A percentile compares a stretch with the other conserved stretches of the same genome.
phyloP scores from a whole-genome alignment of 116 monocot species.

The Trichopus zeylanicus region DNA sequence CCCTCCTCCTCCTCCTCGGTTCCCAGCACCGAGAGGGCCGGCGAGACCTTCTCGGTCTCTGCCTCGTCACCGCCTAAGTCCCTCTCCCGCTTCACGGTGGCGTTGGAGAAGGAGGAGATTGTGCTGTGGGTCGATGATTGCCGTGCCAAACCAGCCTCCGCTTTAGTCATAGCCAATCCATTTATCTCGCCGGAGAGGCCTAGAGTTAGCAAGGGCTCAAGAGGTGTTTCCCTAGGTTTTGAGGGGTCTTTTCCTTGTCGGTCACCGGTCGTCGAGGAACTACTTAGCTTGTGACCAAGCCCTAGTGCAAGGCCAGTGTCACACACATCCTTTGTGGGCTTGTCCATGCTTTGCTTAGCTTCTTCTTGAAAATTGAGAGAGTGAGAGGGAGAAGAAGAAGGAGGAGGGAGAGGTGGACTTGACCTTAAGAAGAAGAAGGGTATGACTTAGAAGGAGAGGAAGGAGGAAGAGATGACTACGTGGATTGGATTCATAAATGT shows the following conservation, averaged over 20 bases:
- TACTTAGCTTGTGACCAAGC: background rate
- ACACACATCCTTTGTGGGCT: too few species aligned
- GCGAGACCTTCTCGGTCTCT: background rate
- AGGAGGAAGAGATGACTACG: background rate
- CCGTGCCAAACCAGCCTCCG: too few species aligned
- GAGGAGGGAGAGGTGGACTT: background rate
- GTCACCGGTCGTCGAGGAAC: too few species aligned
- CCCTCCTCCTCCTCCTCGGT: conserved; percentile 10
- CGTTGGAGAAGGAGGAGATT: background rate
- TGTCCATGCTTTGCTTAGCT: conserved; percentile 6
- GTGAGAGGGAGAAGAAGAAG: conserved; percentile 4
- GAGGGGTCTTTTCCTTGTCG: background rate
- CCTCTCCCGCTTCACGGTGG: background rate
- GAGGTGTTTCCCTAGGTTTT: background rate
- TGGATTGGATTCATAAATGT: too few species aligned
- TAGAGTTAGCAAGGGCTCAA: conserved; percentile 2
- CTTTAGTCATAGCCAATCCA: background rate
- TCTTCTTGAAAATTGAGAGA: background rate
- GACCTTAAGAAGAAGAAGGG: too few species aligned
- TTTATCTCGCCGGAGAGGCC: background rate
- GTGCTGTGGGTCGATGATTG: background rate
- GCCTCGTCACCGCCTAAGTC: background rate
- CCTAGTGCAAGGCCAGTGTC: conserved; percentile 8
- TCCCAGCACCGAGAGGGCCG: background rate
- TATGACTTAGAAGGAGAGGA: background rate